These are phyloP conservation scores for Pichia deserticola DNA, from an alignment of 805 yeast species.

Conservation along the genomic window DNA sequence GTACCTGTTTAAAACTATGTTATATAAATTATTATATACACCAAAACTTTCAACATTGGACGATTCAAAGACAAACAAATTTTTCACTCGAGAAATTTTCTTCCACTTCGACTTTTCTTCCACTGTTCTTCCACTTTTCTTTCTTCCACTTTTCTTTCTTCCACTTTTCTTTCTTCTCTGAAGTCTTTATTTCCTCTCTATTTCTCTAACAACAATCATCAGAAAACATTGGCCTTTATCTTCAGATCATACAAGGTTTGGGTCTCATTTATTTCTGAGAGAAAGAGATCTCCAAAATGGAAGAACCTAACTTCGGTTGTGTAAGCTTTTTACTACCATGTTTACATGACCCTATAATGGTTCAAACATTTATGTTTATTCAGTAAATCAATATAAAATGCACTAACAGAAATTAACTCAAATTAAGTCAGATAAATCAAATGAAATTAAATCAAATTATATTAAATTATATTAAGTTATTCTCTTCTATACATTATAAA, in stretches of 20 bases:
- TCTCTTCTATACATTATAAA: too few relatives aligned
- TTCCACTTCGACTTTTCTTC: too few relatives aligned
- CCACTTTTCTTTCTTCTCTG: background rate
- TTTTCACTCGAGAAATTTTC: too few relatives aligned
- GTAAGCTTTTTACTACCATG: slow-evolving; percentile 2
- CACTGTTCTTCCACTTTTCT: background rate
- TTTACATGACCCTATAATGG: slow-evolving; percentile 9
- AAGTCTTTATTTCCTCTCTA: background rate
- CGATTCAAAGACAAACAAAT: too few relatives aligned
- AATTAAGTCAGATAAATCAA: too few relatives aligned
- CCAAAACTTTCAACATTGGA: background rate
- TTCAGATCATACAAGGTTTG: background rate
- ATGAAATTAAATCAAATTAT: too few relatives aligned
- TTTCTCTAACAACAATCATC: slow-evolving; percentile 6
- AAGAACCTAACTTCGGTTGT: slow-evolving; percentile 9
- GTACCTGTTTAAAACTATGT: too few relatives aligned
- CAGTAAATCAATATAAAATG: too few relatives aligned
- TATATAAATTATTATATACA: too few relatives aligned
- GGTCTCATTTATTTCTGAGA: slow-evolving; percentile 11
- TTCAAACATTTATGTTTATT: background rate
- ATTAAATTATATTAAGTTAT: too few relatives aligned
- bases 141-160: background rate
- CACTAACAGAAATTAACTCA: too few relatives aligned
- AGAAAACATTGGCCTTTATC: slow-evolving; percentile 10
- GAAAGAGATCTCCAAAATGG: background rate